These are phyloP conservation scores for Tricholoma furcatifolium DNA, from an alignment of 768 basidiomycete species.

Conservation along the genomic window DNA sequence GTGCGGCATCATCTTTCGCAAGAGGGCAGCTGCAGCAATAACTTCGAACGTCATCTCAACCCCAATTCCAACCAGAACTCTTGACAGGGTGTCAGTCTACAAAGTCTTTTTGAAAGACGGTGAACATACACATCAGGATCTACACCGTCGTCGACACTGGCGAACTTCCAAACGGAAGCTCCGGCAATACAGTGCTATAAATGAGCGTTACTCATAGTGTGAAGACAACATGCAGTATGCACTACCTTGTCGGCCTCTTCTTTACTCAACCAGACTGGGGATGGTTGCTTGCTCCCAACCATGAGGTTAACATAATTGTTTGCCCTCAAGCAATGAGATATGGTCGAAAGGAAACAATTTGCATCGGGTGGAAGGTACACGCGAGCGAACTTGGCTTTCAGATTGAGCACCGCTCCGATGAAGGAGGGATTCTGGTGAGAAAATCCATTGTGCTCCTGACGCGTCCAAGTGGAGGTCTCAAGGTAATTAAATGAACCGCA, in stretches of 20 bases:
- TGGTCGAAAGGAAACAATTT: slow-evolving; percentile 80
- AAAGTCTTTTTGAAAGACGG: background rate
- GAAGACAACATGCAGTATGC: background rate
- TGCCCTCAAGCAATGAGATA: slow-evolving; percentile 79
- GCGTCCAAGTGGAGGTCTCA: slow-evolving; percentile 84
- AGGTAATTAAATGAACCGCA: slow-evolving; percentile 80
- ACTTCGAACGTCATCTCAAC: slow-evolving; percentile 89
- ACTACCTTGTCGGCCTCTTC: slow-evolving; percentile 71
- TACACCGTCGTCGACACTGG: slow-evolving; percentile 69
- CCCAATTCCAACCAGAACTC: slow-evolving; percentile 84
- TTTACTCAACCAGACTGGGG: slow-evolving; percentile 72
- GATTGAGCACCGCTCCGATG: slow-evolving; percentile 80
- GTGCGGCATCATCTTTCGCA: slow-evolving; percentile 65
- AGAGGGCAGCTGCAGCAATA: slow-evolving; percentile 79
- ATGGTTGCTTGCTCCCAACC: slow-evolving; percentile 86
- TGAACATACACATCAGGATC: slow-evolving; percentile 64
- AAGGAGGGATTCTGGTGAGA: slow-evolving; percentile 86
- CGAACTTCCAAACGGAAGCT: slow-evolving; percentile 84
- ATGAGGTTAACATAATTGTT: slow-evolving; percentile 88
- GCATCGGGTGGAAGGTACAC: slow-evolving; percentile 91
- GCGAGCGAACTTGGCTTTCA: slow-evolving; percentile 69
- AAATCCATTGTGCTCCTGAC: slow-evolving; percentile 89
- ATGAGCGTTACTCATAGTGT: slow-evolving; percentile 7
- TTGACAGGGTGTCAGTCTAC: slow-evolving; percentile 28
- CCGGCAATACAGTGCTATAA: slow-evolving; percentile 81